These are phyloP conservation scores for Suhomyces atakaporum DNA, from an alignment of 1,139 yeast species.

Conservation along the genomic window DNA sequence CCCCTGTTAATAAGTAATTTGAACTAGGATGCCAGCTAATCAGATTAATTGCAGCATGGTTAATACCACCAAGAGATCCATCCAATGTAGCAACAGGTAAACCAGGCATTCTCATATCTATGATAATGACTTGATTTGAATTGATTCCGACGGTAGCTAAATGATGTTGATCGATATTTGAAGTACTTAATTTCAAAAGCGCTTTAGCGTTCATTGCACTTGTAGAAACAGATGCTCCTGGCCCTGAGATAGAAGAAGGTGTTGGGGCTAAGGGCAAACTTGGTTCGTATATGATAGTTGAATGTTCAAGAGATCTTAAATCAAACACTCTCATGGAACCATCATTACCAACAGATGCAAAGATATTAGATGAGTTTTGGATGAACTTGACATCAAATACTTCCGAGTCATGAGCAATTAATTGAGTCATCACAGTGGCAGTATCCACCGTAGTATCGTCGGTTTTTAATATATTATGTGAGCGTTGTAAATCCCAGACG, in stretches of 20 bases:
- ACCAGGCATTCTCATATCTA: slow-evolving; percentile 90
- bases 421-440: slow-evolving; percentile 85
- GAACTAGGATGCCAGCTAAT: slow-evolving; percentile 84
- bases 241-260: slow-evolving; percentile 29
- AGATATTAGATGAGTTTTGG: slow-evolving; percentile 72
- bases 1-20: slow-evolving; percentile 69
- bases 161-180: slow-evolving; percentile 78
- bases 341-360: slow-evolving; percentile 93
- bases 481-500: slow-evolving; percentile 77
- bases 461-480: slow-evolving; percentile 18
- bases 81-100: slow-evolving; percentile 68
- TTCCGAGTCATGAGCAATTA: slow-evolving; percentile 95
- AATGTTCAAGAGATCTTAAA: slow-evolving; percentile 83
- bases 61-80: slow-evolving; percentile 57
- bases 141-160: slow-evolving; percentile 77
- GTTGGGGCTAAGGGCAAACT: slow-evolving; percentile 11
- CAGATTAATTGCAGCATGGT: slow-evolving; percentile 62
- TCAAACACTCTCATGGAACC: slow-evolving; percentile 94
- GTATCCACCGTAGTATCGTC: slow-evolving; percentile 27
- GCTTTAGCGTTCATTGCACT: slow-evolving; percentile 51
- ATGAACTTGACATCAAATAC: slow-evolving; percentile 91
- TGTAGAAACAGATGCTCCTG: slow-evolving; percentile 6
- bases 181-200: slow-evolving; percentile 71
- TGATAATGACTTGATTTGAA: slow-evolving; percentile 63
- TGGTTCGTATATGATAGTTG: slow-evolving; percentile 88